These are phyloP conservation scores for Botrytis aclada DNA, from an alignment of 2,329 filamentous ascomycete genomes.

Conservation along the genomic window DNA sequence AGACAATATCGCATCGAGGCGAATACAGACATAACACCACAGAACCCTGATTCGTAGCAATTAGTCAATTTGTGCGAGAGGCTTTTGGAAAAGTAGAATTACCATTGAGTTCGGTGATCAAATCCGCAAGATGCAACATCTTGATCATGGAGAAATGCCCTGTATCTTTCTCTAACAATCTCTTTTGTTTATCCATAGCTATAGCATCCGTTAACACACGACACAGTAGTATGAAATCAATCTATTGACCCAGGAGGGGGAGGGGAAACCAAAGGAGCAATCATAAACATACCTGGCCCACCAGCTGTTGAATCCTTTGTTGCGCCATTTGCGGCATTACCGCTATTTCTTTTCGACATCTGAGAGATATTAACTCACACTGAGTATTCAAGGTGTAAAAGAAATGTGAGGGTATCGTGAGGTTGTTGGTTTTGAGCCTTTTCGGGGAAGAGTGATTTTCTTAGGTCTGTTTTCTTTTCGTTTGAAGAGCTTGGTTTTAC, in stretches of 20 bases:
- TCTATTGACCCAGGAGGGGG: not conserved
- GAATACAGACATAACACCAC: conserved; percentile 92
- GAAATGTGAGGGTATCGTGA: not conserved
- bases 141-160: conserved; percentile 70
- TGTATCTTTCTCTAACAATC: conserved; percentile 64
- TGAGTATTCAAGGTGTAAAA: not conserved
- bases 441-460: not conserved
- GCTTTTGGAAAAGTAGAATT: conserved; percentile 27
- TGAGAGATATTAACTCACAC: not conserved
- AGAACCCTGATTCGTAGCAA: conserved; percentile 57
- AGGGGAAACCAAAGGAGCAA: conserved; percentile 9
- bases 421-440: conserved; percentile 3
- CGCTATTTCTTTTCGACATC: conserved; percentile 64
- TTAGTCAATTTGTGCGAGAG: conserved; percentile 6
- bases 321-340: conserved; percentile 47
- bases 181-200: conserved; percentile 74
- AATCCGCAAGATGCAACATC: conserved; percentile 74
- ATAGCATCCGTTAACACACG: conserved; percentile 22
- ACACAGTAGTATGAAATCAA: not conserved
- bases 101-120: conserved; percentile 82
- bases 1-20: conserved; percentile 92
- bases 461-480: conserved; percentile 16
- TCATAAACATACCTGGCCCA: conserved; percentile 43
- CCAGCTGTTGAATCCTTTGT: conserved; percentile 44
- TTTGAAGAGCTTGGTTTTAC: conserved; percentile 17